Base-by-base conservation (phyloP, 2,329 filamentous ascomycete genomes). In the Stagonosporopsis chrysanthemi region DNA sequence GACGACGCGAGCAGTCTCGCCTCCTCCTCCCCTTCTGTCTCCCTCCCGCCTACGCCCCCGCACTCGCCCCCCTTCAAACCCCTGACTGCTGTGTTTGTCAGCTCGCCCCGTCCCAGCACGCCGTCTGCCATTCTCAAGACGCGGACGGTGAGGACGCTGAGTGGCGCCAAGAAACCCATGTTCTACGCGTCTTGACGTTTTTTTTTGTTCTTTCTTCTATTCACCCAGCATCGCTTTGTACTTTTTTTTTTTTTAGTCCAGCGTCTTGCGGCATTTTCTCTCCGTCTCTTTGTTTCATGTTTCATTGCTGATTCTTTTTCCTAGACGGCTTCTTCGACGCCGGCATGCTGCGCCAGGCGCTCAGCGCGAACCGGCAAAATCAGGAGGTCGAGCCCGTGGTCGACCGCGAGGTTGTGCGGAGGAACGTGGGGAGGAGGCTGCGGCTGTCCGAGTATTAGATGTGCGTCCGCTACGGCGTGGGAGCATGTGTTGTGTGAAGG, bases 311-410 rank as follows among this genome's bases (percentile, higher is more conserved):
- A 67, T 78, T 76, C 68, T 76, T 45, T 63, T 64, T 61, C 60
- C 52, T 72, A 97, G 93, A 97, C 81, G 94, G 94, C 29, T 97
- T 98, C 82, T 98, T 98, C 78, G 94, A 98, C 74, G 92, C 94
- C 0, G 94, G 94, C 14, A 96, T 97, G 92, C 85, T 97, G 5
- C 82, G 95, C 23, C 91, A 96, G 75, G 92, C 92, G 1, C 86
- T 97, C 56, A 93, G 93, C 73, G 89, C 88, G 2, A 85, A 89
- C 47, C 84, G 89, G 46, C 62, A 61, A 38, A 52, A 60, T 44
- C 83, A 84, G 15, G 82, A 86, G 29, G 65, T 60, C 54, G 81
- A 79, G 31, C 73, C 78, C 40, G 84, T 86, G 60, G 78, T 83
- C 41, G 86, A 88, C 67, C 81, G 85, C 54, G 87, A 87, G 11